Percentiles rank a stretch among this genome's conserved stretches.
Conservation (phyloP, 139 green algal genomes). For the Chara braunii region DNA sequence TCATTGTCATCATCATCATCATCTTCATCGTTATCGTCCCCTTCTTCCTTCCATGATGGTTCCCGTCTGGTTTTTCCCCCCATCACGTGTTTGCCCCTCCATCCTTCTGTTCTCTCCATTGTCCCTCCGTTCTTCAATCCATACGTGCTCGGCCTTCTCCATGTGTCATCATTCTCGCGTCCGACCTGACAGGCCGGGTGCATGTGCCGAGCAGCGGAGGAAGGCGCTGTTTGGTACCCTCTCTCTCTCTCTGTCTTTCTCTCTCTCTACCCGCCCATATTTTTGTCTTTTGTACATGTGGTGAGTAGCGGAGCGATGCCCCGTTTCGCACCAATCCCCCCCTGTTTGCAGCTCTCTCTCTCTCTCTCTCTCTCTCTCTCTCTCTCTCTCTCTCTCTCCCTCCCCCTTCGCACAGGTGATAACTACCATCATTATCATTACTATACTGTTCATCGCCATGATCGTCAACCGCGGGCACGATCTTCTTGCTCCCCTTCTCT, state of each 20-base stretch:
- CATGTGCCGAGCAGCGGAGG: no score
- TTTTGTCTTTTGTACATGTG: background rate
- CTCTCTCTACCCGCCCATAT: background rate
- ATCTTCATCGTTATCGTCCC: background rate
- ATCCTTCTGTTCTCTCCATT: background rate
- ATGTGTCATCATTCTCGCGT: no score
- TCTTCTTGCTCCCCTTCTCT: no score
- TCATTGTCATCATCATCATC: background rate
- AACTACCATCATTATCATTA: no score
- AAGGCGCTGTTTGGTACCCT: no score
- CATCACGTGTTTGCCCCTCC: background rate
- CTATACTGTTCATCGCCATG: no score
- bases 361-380: slow-evolving; percentile 18
- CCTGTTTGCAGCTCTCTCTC: slow-evolving; percentile 7
- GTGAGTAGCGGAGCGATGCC: background rate
- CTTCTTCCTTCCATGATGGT: background rate
- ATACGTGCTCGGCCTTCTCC: background rate
- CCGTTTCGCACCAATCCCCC: slow-evolving; percentile 14
- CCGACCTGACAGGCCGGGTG: no score
- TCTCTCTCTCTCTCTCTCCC: slow-evolving; percentile 2
- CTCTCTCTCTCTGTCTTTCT: background rate
- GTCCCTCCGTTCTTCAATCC: background rate
- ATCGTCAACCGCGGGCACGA: no score
- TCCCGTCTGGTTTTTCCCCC: background rate
- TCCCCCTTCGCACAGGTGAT: no score